phyloP scores from a whole-genome alignment of 2,329 filamentous ascomycete species.

The Diaporthe eres region DNA sequence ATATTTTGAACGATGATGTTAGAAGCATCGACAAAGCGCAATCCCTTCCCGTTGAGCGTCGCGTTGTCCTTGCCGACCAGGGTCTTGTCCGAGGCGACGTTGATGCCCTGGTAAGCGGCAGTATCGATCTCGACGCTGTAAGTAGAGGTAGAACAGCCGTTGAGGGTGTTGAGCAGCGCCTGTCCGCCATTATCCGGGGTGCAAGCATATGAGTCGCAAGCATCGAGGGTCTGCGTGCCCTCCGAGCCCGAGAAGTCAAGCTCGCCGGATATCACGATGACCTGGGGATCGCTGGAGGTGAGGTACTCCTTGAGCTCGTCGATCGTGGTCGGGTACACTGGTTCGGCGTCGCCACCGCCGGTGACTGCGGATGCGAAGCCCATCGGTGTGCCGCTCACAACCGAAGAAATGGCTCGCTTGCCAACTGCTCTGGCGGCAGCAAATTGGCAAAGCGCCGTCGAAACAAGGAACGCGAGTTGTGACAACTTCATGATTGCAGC shows the following conservation, averaged over 20 bases:
- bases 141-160: constrained; percentile 58
- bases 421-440: constrained; percentile 35
- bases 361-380: constrained; percentile 67
- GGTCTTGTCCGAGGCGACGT: constrained; percentile 69
- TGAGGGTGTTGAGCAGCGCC: constrained; percentile 53
- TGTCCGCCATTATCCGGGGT: constrained; percentile 28
- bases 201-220: constrained; percentile 69
- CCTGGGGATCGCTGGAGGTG: constrained; percentile 64
- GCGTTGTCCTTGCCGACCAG: constrained; percentile 67
- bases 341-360: constrained; percentile 68
- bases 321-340: constrained; percentile 67
- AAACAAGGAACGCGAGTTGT: not conserved
- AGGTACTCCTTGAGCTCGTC: constrained; percentile 72
- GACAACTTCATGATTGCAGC: constrained; percentile 27
- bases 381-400: constrained; percentile 54
- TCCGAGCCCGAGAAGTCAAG: constrained; percentile 70
- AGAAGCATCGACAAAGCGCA: constrained; percentile 61
- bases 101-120: constrained; percentile 64
- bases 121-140: constrained; percentile 64
- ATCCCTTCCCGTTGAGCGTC: constrained; percentile 70
- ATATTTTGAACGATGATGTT: constrained; percentile 75
- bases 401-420: constrained; percentile 45
- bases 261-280: constrained; percentile 70
- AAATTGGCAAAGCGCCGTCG: constrained; percentile 43
- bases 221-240: constrained; percentile 64